phyloP scores from a whole-genome alignment of 257 asterid species.

The Orobanche coerulescens region DNA sequence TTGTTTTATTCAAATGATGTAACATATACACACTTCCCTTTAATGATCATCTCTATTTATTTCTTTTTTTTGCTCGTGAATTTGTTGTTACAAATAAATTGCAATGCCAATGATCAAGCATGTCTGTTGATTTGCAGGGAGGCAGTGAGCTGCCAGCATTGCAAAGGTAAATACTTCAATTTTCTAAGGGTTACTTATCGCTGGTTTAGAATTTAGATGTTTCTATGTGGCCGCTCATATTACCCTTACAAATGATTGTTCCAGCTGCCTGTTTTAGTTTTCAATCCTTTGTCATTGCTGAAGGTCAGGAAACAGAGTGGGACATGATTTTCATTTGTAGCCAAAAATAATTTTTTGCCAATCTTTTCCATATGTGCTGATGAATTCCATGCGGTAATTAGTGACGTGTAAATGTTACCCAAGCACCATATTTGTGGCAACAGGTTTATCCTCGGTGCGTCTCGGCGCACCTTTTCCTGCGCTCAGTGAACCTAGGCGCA shows the following conservation, averaged over 20 bases:
- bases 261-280: not conserved
- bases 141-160: slow-evolving; percentile 74
- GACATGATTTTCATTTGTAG: slow-evolving; percentile 5
- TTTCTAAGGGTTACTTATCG: slow-evolving; percentile 9
- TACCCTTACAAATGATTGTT: slow-evolving; percentile 5
- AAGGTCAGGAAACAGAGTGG: not conserved
- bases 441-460: no score
- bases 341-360: not conserved
- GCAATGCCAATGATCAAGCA: slow-evolving; percentile 20
- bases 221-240: slow-evolving; percentile 8
- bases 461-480: no score
- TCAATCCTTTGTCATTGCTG: not conserved
- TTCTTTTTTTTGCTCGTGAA: slow-evolving; percentile 1
- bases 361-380: not conserved
- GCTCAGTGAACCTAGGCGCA: no score
- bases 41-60: not conserved
- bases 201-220: not conserved
- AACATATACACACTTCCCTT: not conserved
- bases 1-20: not conserved
- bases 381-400: not conserved
- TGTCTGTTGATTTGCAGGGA: slow-evolving; percentile 59
- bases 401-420: not conserved
- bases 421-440: no score
- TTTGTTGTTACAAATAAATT: slow-evolving; percentile 3
- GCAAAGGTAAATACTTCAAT: slow-evolving; percentile 51